Evolutionary conservation across 495 filamentous ascomycete species (phyloP), one percentile per base, ranked within the genome.

Genomic region (Podospora australis): DNA sequence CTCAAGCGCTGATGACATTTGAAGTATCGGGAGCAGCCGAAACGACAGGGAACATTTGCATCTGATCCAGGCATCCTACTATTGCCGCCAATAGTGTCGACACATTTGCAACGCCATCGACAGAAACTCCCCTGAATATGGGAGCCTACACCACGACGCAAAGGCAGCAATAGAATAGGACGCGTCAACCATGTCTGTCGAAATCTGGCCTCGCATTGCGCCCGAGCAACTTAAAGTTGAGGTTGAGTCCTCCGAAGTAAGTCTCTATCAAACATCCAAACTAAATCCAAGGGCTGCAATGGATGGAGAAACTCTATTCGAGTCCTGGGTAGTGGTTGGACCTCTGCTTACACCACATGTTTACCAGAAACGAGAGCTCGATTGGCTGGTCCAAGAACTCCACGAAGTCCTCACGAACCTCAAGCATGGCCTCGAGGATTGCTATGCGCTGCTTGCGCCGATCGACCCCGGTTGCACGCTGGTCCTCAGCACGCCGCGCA

Each of bases 371-470:
- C 78, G 79, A 39, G 92, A 98, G 69, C 74, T 96, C 22, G 70
- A 82, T 64, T 97, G 92, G 94, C 85, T 97, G 6, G 74, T 96
- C 44, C 67, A 75, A 30, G 80, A 84, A 21, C 77, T 97, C 14
- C 82, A 86, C 67, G 78, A 87, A 39, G 88, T 84, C 14, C 77
- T 97, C 26, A 70, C 70, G 23, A 82, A 86, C 10, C 65, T 98
- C 49, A 87, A 89, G 65, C 78, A 80, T 59, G 90, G 91, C 39
- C 81, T 98, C 13, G 80, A 90, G 65, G 90, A 96, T 70, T 97
- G 92, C 66, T 80, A 83, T 39, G 78, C 80, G 20, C 78, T 97
- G 7, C 78, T 98, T 26, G 80, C 87, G 8, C 88, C 91, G 2
- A 71, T 82, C 49, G 87, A 95, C 54, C 82, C 84, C 1, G 86